phyloP scores from a whole-genome alignment of 805 yeast species.

The Metschnikowia henanensis region DNA sequence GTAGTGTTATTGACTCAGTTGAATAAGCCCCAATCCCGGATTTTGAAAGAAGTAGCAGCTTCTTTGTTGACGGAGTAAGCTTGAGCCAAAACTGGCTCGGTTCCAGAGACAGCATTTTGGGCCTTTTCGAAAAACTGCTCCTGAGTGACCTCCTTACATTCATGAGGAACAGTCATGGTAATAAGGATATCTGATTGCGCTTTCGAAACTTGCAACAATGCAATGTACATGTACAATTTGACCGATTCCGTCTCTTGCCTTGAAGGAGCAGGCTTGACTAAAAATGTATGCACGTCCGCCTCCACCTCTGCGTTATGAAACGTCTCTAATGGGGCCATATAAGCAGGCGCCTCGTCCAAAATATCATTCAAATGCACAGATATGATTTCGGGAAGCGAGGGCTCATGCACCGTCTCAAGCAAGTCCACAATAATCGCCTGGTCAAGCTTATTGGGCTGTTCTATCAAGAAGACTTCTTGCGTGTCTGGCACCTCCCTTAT shows the following conservation, averaged over 20 bases:
- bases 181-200: constrained; percentile 61
- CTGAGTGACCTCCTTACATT: constrained; percentile 11
- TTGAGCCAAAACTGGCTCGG: constrained; percentile 10
- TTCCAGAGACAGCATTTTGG: constrained; percentile 5
- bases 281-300: constrained; percentile 17
- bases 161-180: constrained; percentile 56
- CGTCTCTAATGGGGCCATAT: constrained; percentile 19
- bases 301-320: constrained; percentile 8
- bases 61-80: constrained; percentile 26
- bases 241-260: constrained; percentile 13
- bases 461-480: constrained; percentile 80
- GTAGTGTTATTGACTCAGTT: too few relatives aligned
- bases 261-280: constrained; percentile 19
- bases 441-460: constrained; percentile 34
- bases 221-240: constrained; percentile 50
- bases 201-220: constrained; percentile 51
- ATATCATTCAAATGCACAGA: constrained; percentile 58
- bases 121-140: constrained; percentile 12
- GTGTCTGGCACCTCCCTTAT: constrained; percentile 88
- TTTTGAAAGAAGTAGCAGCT: constrained; percentile 30
- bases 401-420: constrained; percentile 49
- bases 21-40: constrained; percentile 43
- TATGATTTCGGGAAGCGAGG: constrained; percentile 42
- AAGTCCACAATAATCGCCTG: constrained; percentile 66
- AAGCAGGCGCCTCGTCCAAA: constrained; percentile 26